Conservation (phyloP, 352 stramenopile species). For the Phytophthora aleatoria region DNA sequence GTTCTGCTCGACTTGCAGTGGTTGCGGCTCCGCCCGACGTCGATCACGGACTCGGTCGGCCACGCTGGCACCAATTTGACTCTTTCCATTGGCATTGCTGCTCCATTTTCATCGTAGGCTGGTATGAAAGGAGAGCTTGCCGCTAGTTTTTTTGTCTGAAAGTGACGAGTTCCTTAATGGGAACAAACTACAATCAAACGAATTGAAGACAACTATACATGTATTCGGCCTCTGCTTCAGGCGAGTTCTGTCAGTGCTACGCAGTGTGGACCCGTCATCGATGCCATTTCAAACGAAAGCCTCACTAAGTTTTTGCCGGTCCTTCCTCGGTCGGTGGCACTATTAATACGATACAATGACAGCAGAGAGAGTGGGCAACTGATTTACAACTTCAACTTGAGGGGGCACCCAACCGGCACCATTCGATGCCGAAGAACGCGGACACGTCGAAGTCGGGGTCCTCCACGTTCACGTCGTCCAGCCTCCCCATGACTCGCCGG, state of each 20-base stretch:
- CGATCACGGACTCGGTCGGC: background rate
- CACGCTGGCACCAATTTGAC: background rate
- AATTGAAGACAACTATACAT: constrained; percentile 2
- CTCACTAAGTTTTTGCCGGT: background rate
- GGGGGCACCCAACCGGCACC: constrained; percentile 31
- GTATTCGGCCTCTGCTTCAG: constrained; percentile 21
- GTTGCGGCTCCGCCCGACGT: no score
- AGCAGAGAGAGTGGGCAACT: background rate
- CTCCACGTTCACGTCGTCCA: constrained; percentile 42
- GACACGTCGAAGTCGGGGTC: constrained; percentile 43
- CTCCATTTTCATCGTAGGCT: background rate
- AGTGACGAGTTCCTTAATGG: no score
- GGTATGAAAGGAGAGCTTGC: background rate
- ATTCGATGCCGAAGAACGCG: constrained; percentile 51
- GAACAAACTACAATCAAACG: no score
- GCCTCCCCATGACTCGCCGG: constrained; percentile 35
- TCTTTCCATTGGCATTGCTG: background rate
- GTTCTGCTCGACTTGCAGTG: no score
- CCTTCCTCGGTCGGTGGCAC: background rate
- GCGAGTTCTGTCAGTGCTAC: constrained; percentile 4
- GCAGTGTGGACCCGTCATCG: constrained; percentile 10
- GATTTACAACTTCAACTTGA: constrained; percentile 29
- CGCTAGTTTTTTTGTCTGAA: no score
- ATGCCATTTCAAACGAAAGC: background rate
- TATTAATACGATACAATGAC: background rate